A percentile compares a stretch with the other conserved stretches of the same genome.
Evolutionary conservation across 768 basidiomycete genomes (phyloP).

Genomic region (Suillus fuscotomentosus): DNA sequence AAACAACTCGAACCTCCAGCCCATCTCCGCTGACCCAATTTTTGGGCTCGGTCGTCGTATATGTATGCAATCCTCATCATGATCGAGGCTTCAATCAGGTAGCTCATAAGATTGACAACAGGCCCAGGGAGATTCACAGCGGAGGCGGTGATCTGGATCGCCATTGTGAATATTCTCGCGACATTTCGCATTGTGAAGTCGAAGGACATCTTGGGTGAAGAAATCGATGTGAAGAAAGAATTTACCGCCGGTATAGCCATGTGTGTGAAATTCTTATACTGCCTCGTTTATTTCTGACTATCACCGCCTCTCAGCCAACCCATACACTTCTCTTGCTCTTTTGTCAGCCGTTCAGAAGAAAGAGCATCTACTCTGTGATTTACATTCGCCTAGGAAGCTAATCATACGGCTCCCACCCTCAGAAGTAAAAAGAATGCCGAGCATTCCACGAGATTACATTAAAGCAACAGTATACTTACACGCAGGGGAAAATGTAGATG

Average conservation of each 20-base stretch:
- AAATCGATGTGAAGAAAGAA: conserved; percentile 19
- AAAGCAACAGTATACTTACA: not conserved
- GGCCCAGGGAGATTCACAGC: conserved; percentile 23
- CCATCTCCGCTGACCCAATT: conserved; percentile 18
- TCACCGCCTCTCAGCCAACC: conserved; percentile 13
- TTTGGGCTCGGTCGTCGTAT: conserved; percentile 26
- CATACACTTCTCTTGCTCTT: conserved; percentile 21
- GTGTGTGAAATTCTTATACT: conserved; percentile 9
- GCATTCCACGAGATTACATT: not conserved
- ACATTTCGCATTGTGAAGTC: conserved; percentile 21
- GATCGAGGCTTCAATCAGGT: not conserved
- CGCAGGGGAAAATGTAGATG: not conserved
- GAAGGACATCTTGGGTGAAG: conserved; percentile 18
- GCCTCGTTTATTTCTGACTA: not conserved
- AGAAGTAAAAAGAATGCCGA: not conserved
- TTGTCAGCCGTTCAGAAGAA: conserved; percentile 17
- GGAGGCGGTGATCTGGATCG: conserved; percentile 22
- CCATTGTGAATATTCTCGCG: conserved; percentile 22
- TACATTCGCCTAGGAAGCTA: not conserved
- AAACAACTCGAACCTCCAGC: not conserved
- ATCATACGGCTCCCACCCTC: not conserved
- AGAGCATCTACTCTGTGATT: not conserved
- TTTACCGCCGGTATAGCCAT: conserved; percentile 23
- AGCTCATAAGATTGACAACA: not conserved
- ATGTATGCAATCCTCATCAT: conserved; percentile 13